Evolutionary conservation across 2,329 filamentous ascomycete species (phyloP), one percentile per base, ranked within the genome.

Genomic region (Scedosporium aurantiacum): DNA sequence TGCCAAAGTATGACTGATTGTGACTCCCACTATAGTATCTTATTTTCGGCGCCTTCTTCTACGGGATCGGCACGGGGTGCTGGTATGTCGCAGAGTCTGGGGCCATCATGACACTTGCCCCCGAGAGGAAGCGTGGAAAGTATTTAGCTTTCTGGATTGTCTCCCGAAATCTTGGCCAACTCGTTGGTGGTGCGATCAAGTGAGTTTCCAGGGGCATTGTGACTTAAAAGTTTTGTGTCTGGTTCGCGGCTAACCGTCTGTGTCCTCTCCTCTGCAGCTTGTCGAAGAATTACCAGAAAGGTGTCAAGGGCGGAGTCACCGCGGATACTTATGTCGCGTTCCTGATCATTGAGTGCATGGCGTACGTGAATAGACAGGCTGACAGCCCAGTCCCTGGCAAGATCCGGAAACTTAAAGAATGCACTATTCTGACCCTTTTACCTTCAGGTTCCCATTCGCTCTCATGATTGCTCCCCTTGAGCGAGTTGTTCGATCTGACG

Each of bases 61-160:
- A 68, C 14, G 74, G 74, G 1, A 68, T 74, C 8, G 74, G 75
- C 4, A 75, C 72, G 5, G 77, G 76, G 1, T 77, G 75, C 50
- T 79, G 76, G 77, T 79, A 79, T 62, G 77, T 79, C 7, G 77
- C 77, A 0, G 77, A 79, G 63, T 75, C 76, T 1, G 77, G 77
- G 14, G 72, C 74, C 4, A 79, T 79, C 65, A 78, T 79, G 75
- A 77, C 76, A 0, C 71, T 79, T 21, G 76, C 77, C 0, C 77
- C 77, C 3, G 71, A 76, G 0, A 71, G 74, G 23, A 72, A 76
- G 18, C 75, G 77, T 60, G 77, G 77, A 5, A 78, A 78, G 63
- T 79, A 79, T 56, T 58, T 79, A 5, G 76, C 76, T 6, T 63
- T 78, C 18, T 79, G 76, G 76, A 78, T 78, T 55, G 76, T 78